These are phyloP conservation scores for Rhytidhysteron rufulum DNA, from an alignment of 2,329 filamentous ascomycete genomes.

Conservation along the genomic window DNA sequence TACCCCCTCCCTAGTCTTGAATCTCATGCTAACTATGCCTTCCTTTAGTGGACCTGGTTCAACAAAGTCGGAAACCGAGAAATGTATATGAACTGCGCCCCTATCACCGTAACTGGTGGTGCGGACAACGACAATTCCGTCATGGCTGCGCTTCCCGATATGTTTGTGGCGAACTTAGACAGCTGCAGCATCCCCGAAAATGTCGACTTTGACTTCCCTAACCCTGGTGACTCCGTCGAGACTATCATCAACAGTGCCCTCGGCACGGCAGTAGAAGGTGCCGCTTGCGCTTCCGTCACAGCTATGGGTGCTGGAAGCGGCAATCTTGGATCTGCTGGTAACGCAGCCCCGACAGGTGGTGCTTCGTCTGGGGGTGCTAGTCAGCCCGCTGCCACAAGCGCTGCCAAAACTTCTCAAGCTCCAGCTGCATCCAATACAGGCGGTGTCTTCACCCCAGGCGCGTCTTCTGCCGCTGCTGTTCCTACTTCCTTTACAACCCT, in stretches of 20 bases:
- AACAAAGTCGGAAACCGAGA: slow-evolving; percentile 91
- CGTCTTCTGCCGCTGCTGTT: slow-evolving; percentile 19
- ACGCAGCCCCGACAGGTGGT: slow-evolving; percentile 1
- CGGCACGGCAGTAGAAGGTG: slow-evolving; percentile 28
- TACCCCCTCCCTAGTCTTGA: no score
- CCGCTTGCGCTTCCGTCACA: slow-evolving; percentile 24
- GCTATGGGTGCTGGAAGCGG: slow-evolving; percentile 28
- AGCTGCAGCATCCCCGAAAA: slow-evolving; percentile 56
- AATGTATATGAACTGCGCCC: slow-evolving; percentile 97
- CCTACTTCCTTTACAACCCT: slow-evolving; percentile 4
- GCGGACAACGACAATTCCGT: slow-evolving; percentile 46
- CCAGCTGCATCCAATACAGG: slow-evolving; percentile 13
- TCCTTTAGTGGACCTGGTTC: slow-evolving; percentile 98
- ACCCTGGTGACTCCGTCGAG: slow-evolving; percentile 38
- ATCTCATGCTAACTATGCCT: no score
- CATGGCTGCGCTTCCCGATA: slow-evolving; percentile 62
- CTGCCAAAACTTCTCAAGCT: slow-evolving; percentile 6
- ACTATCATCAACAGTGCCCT: slow-evolving; percentile 23
- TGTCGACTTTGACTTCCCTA: slow-evolving; percentile 52
- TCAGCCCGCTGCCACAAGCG: slow-evolving; percentile 5
- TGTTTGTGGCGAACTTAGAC: slow-evolving; percentile 70
- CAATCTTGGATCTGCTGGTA: slow-evolving; percentile 22
- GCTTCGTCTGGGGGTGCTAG: slow-evolving; percentile 5
- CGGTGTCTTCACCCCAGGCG: slow-evolving; percentile 26
- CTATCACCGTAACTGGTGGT: slow-evolving; percentile 59